Percentiles rank a stretch among this genome's conserved stretches.
These are phyloP conservation scores for Penicillium coprophilum DNA, from an alignment of 495 filamentous ascomycete species.

Conservation along the genomic window DNA sequence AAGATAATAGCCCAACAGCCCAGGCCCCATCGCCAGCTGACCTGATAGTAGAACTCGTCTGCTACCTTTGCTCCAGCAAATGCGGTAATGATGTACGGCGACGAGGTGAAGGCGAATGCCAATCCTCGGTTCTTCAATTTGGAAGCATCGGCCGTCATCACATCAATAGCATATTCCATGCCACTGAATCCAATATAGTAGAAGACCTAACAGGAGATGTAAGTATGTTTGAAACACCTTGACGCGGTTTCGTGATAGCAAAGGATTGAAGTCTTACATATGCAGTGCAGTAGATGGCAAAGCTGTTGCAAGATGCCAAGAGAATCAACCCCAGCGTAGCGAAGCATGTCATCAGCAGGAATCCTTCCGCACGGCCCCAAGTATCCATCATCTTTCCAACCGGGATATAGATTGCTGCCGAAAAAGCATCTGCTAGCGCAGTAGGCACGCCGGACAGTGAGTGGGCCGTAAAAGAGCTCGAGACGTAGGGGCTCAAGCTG, in stretches of 20 bases:
- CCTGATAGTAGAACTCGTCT: constrained; percentile 40
- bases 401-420: constrained; percentile 59
- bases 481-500: constrained; percentile 31
- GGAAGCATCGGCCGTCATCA: constrained; percentile 61
- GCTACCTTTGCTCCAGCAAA: constrained; percentile 50
- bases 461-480: constrained; percentile 31
- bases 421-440: constrained; percentile 45
- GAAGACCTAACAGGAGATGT: constrained; percentile 31
- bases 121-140: constrained; percentile 55
- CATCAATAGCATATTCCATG: constrained; percentile 47
- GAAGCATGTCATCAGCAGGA: constrained; percentile 40
- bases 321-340: constrained; percentile 42
- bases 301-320: constrained; percentile 48
- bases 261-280: constrained; percentile 17
- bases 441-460: constrained; percentile 32
- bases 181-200: constrained; percentile 51
- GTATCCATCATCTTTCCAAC: constrained; percentile 66
- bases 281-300: constrained; percentile 47
- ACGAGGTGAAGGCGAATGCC: constrained; percentile 52
- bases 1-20: constrained; percentile 58
- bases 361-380: constrained; percentile 56
- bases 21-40: constrained; percentile 59
- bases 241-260: too few species aligned
- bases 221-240: too few species aligned
- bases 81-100: constrained; percentile 60